Conservation (phyloP, 192 early-diverging fungal genomes). For the Obelidium mucronatum region DNA sequence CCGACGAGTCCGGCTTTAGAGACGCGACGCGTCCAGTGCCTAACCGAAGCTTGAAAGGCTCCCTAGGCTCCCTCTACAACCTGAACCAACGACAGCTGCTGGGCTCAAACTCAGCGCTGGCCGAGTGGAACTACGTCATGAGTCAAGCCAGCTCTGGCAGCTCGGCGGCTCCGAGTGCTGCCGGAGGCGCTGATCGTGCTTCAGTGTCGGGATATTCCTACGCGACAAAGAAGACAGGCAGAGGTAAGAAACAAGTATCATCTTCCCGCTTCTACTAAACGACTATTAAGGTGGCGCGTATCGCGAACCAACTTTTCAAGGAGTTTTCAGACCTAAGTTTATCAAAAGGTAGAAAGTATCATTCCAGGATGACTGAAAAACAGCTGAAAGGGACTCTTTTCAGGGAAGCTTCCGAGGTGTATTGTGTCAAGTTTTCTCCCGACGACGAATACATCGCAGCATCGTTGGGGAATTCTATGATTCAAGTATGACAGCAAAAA, state of each 20-base stretch:
- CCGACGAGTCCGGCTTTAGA: conserved; percentile 7
- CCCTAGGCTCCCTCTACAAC: conserved; percentile 10
- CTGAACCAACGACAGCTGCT: conserved; percentile 1
- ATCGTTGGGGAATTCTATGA: conserved; percentile 45
- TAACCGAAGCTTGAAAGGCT: conserved; percentile 1
- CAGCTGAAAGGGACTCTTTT: no score
- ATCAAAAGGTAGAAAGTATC: conserved; percentile 41
- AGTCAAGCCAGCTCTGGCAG: neutral
- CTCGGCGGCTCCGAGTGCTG: conserved; percentile 12
- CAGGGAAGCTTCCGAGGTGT: conserved; percentile 54
- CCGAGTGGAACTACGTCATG: conserved; percentile 29
- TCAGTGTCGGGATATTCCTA: conserved; percentile 26
- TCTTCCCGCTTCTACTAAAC: neutral
- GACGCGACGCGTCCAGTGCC: neutral
- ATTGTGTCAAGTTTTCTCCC: conserved; percentile 58
- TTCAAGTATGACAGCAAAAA: conserved; percentile 37
- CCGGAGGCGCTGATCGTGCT: conserved; percentile 13
- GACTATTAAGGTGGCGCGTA: neutral
- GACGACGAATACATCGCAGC: conserved; percentile 56
- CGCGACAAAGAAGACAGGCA: conserved; percentile 20
- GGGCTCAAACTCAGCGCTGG: neutral
- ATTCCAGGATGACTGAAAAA: no score
- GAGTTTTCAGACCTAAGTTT: conserved; percentile 36
- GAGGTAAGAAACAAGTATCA: neutral
- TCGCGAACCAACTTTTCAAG: conserved; percentile 34